These are phyloP conservation scores for Metschnikowia chrysomelidarum DNA, from an alignment of 805 yeast species.

Conservation along the genomic window DNA sequence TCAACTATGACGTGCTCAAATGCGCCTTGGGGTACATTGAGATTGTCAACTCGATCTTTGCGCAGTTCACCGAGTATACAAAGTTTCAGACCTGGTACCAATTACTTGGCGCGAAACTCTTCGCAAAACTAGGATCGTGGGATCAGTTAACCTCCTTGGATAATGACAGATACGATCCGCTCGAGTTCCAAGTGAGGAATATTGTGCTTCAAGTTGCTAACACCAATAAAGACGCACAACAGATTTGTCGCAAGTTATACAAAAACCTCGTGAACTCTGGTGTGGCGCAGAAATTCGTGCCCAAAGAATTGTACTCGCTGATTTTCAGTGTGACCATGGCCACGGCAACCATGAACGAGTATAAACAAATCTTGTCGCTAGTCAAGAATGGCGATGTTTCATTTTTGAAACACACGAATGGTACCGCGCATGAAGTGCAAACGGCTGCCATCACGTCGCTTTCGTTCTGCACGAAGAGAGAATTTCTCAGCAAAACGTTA, in stretches of 20 bases:
- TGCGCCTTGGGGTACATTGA: constrained; percentile 35
- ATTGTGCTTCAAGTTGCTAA: constrained; percentile 42
- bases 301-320: constrained; percentile 48
- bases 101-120: constrained; percentile 19
- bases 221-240: constrained; percentile 25
- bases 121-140: constrained; percentile 28
- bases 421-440: constrained; percentile 42
- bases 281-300: constrained; percentile 46
- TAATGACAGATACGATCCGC: constrained; percentile 17
- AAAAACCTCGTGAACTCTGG: constrained; percentile 48
- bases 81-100: constrained; percentile 25
- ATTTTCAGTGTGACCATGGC: constrained; percentile 43
- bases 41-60: constrained; percentile 29
- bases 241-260: constrained; percentile 41
- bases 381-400: constrained; percentile 50
- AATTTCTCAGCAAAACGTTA: constrained; percentile 51
- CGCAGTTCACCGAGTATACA: constrained; percentile 28
- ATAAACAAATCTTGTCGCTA: constrained; percentile 57
- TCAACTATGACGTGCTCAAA: constrained; percentile 34
- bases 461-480: constrained; percentile 46
- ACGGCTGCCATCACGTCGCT: constrained; percentile 55
- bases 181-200: constrained; percentile 46
- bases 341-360: constrained; percentile 45
- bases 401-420: constrained; percentile 37
- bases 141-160: constrained; percentile 15